Conservation (phyloP, 805 yeast genomes). For the Ogataea paraovalis region DNA sequence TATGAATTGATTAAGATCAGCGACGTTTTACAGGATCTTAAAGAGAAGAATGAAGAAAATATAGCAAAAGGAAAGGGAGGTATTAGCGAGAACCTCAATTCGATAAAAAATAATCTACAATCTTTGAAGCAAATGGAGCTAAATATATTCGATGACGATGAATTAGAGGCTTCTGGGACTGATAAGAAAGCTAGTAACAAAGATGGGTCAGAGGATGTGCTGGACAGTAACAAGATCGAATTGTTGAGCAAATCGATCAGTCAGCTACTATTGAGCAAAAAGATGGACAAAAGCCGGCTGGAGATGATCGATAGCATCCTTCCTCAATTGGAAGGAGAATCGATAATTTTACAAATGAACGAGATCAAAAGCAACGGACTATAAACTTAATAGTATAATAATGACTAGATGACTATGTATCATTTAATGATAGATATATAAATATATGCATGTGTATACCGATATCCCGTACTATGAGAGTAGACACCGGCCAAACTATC, state of each 20-base stretch:
- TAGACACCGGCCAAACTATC: no score
- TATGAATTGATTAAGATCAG: constrained; percentile 68
- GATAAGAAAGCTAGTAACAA: not conserved
- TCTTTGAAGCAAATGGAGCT: constrained; percentile 15
- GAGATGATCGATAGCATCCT: constrained; percentile 17
- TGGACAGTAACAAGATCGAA: constrained; percentile 1
- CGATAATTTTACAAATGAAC: constrained; percentile 24
- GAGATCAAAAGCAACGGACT: constrained; percentile 19
- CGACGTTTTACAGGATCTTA: constrained; percentile 43
- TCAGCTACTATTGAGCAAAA: constrained; percentile 12
- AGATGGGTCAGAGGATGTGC: not conserved
- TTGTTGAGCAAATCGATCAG: constrained; percentile 17
- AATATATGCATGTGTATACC: not conserved
- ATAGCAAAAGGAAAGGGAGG: constrained; percentile 15
- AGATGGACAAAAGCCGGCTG: constrained; percentile 10
- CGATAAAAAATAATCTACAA: constrained; percentile 21
- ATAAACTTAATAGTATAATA: not conserved
- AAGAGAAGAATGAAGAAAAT: constrained; percentile 19
- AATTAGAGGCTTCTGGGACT: not conserved
- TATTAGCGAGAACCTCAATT: constrained; percentile 21
- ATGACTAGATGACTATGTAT: no score
- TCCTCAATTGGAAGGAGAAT: constrained; percentile 18
- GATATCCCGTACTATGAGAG: not conserved
- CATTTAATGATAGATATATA: not conserved
- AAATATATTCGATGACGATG: constrained; percentile 4